Base-by-base conservation (phyloP, 1,284 basidiomycete species). In the Cryptococcus depauperatus region DNA sequence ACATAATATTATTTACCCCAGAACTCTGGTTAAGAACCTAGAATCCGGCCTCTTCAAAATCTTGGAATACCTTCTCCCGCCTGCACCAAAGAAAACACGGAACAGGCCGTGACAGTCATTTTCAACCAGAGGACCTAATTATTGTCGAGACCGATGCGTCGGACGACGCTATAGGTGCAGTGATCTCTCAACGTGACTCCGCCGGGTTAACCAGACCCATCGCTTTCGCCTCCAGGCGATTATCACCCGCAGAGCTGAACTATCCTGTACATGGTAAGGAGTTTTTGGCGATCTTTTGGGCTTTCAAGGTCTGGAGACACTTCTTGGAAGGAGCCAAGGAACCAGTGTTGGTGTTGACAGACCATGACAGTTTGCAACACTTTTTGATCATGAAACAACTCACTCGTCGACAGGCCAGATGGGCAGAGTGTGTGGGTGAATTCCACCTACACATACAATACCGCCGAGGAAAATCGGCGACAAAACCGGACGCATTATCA, bases 211-310 rank as follows among this genome's bases (percentile, higher is more conserved):
- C 29, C 29, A 10, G 3, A 3, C 29, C 29, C 3, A 11, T 30
- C 11, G 29, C 29, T 11, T 30, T 30, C 3, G n/a, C n/a, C 11
- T 30, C 29, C 11, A n/a, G 11, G 3, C 11, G n/a, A 3, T n/a
- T 30, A 2, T 11, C 3, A 2, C 2, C 3, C 11, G n/a, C 11
- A 2, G 29, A 30, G 29, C 29, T 30, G 29, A 30, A 30, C n/a
- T 78, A 77, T 54, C 62, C 71, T 18, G 73, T 75, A 27, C 70
- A 76, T 13, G 72, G 79, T 52, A 64, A 71, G 44, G 75, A 79
- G 61, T 44, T 79, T 32, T 50, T 77, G 0, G 72, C 72, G 0
- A 71, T 77, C 13, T 61, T 76, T 2, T 21, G 57, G 16, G 56
- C 70, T 0, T 50, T 77, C 1, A 28, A 68, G 23, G 53, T 66